Evolutionary conservation across 2,329 filamentous ascomycete species (phyloP), one percentile per base, ranked within the genome.

Genomic region (Penicillium sp.): DNA sequence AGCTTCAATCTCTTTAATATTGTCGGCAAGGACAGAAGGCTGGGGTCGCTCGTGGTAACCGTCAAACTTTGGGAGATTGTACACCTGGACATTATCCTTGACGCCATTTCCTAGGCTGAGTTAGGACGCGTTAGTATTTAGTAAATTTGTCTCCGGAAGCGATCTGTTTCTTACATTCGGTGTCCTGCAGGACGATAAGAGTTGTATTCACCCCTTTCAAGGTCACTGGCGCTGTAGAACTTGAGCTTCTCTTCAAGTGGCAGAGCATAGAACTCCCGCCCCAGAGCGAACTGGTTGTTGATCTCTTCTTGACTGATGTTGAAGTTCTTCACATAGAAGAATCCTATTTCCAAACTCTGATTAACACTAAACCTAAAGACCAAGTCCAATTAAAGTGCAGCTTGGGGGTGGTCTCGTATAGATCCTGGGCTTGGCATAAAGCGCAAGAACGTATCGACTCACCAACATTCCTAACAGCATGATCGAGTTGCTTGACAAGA

Each of bases 251-350:
- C 84, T 10, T 84, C 80, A 0, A 78, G 74, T 0, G 84, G 77
- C 0, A 87, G 74, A 5, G 80, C 69, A 65, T 86, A 87, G 60
- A 88, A 80, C 37, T 82, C 77, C 57, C 84, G 83, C 1, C 81
- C 85, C 2, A 88, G 78, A 13, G 84, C 83, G 60, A 87, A 88
- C 61, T 88, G 85, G 6, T 77, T 75, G 62, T 87, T 81, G 2
- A 88, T 79, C 67, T 85, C 76, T 47, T 86, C 83, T 67, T 87
- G 83, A 0, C 73, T 75, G n/a, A 88, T 77, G 33, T 84, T 84
- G 60, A 84, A 87, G 71, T 87, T 86, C 58, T 81, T 82, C 21
- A 87, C 81, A 60, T 87, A 86, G 73, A 87, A 88, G 74, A 87
- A 84, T 0, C 84, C 82, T 62, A 71, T 71, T 54, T 74, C 67